Evolutionary conservation across 306 rosid genomes (phyloP).

Genomic region (Sicyos baderoa): DNA sequence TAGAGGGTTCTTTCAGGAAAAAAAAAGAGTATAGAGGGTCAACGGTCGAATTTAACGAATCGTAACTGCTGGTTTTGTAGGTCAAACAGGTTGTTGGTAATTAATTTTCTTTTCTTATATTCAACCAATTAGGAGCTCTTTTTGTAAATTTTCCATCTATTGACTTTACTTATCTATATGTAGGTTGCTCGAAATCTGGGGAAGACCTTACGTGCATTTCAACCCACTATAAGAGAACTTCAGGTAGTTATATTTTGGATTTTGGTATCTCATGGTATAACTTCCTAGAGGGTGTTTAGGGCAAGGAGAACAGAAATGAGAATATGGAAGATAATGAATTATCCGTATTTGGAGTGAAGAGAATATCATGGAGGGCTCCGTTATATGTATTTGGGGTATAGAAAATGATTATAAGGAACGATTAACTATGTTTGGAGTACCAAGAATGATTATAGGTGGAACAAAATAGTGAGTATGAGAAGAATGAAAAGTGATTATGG

Average conservation of each 20-base stretch:
- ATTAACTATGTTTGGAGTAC: too few relatives aligned
- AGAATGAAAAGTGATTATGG: too few relatives aligned
- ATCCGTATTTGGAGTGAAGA: too few relatives aligned
- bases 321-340: too few relatives aligned
- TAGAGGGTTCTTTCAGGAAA: too few relatives aligned
- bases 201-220: conserved; percentile 86
- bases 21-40: background rate
- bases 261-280: conserved; percentile 1
- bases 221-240: conserved; percentile 93
- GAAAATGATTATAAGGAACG: too few relatives aligned
- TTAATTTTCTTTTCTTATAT: background rate
- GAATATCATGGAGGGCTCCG: too few relatives aligned
- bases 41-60: background rate
- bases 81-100: background rate
- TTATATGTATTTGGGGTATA: too few relatives aligned
- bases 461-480: too few relatives aligned
- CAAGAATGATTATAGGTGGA: too few relatives aligned
- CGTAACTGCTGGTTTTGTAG: background rate
- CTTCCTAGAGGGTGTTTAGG: background rate
- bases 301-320: too few relatives aligned
- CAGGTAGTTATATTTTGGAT: conserved; percentile 43
- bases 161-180: conserved; percentile 15
- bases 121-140: background rate
- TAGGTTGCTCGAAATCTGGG: conserved; percentile 97
- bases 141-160: background rate